phyloP scores from a whole-genome alignment of 169 alveolate genomes.

The Amoebophrya sp. region DNA sequence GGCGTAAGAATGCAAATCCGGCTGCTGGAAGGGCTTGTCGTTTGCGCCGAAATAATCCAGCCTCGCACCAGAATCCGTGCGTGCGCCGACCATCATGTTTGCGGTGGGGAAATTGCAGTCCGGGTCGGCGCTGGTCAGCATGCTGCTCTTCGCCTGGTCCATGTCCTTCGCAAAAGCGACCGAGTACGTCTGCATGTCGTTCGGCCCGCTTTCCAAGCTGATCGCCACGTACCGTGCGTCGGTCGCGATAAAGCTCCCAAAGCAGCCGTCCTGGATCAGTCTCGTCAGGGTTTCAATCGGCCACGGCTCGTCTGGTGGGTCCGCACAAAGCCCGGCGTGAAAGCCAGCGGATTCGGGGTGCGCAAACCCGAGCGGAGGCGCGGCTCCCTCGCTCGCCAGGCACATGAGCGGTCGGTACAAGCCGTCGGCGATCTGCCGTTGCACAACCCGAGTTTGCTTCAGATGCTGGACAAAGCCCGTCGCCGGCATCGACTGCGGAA shows the following conservation, averaged over 20 bases:
- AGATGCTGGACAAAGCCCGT: neutral
- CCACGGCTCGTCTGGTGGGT: neutral
- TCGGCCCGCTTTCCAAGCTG: neutral
- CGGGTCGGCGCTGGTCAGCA: neutral
- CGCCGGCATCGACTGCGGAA: neutral
- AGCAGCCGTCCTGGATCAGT: neutral
- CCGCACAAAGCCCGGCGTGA: neutral
- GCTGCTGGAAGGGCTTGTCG: too few species aligned
- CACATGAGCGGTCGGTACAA: neutral
- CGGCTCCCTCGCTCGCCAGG: neutral
- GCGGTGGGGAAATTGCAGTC: neutral
- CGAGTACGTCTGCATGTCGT: neutral
- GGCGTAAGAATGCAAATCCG: neutral
- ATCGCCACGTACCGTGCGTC: neutral
- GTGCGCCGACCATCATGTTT: neutral
- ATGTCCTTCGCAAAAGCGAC: neutral
- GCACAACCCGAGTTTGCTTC: neutral
- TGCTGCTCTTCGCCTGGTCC: neutral
- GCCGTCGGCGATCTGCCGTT: neutral
- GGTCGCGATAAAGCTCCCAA: neutral
- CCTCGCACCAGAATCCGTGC: too few species aligned
- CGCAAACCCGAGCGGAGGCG: neutral
- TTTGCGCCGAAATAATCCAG: too few species aligned
- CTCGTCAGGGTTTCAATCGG: neutral
- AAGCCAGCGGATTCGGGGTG: neutral